Evolutionary conservation across 1,284 basidiomycete species (phyloP), one percentile per base, ranked within the genome.

Genomic region (Somion occarium): DNA sequence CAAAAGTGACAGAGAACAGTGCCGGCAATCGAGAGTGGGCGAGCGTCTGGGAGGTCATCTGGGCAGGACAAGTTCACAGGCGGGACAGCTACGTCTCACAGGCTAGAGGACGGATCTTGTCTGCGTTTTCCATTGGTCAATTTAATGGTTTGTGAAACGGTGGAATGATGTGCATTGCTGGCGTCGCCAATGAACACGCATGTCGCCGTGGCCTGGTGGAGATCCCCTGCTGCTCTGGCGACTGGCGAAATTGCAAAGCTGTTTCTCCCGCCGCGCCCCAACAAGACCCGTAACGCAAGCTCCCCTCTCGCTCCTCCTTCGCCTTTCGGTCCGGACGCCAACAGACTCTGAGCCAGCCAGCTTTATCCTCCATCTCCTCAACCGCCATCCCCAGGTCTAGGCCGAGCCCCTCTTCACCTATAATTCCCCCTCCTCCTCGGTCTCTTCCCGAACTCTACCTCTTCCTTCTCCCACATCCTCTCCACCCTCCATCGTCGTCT

Each of bases 391-490:
- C 15, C 30, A 13, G 42, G 19, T 43, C 42, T 43, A 43, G 42
- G 30, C 30, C 30, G 30, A 38, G 26, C 41, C 45, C 13, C 46
- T 18, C 15, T 37, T 43, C 46, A 22, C 15, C 46, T 44, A 34
- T 50, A 41, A 39, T 50, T 43, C 41, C 53, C 49, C 23, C 27
- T 24, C 50, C 48, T 48, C 57, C 58, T 48, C 47, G 45, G 48
- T 48, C 53, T 25, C 25, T 24, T 23, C 49, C 50, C 41, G 34
- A 30, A 24, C 27, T 43, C 25, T 41, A 49, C 26, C 24, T 20
- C 54, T 41, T 11, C 39, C 48, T 49, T 24, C 42, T 13, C 13
- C 42, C 19, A 39, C 47, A 30, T 38, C 49, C 26, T 46, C 23
- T 25, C 20, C 13, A 5, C 39, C 19, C 39, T 3, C 23, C 5